Evolutionary conservation across 73 alveolate species (phyloP).

Genomic region (Paraurostyla sp.): DNA sequence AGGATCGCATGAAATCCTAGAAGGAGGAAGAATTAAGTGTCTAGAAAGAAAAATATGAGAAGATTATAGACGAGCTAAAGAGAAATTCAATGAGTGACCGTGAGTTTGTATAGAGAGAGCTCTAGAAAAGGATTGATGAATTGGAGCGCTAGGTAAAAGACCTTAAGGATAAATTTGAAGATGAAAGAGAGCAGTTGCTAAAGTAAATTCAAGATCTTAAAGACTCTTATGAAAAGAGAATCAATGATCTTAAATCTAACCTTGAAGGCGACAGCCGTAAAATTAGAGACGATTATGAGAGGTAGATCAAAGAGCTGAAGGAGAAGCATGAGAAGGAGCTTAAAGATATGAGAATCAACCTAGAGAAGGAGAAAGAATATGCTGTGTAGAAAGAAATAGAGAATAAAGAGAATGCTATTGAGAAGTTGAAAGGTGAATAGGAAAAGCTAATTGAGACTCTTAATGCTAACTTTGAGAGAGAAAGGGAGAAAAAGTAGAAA

Average conservation of each 20-base stretch:
- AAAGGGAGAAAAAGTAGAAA: constrained; percentile 6
- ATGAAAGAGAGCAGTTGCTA: not conserved
- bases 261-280: constrained; percentile 29
- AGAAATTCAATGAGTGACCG: not conserved
- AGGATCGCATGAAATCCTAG: constrained; percentile 21
- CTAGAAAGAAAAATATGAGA: constrained; percentile 46
- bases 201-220: not conserved
- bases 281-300: constrained; percentile 35
- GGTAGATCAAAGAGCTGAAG: constrained; percentile 52
- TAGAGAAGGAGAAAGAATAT: constrained; percentile 47
- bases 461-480: constrained; percentile 29
- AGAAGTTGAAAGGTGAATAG: constrained; percentile 6
- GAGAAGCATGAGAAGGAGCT: constrained; percentile 39
- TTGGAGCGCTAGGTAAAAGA: constrained; percentile 29
- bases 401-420: not conserved
- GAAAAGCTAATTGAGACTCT: constrained; percentile 46
- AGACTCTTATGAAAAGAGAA: constrained; percentile 12
- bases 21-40: constrained; percentile 39
- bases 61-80: constrained; percentile 41
- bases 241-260: constrained; percentile 29
- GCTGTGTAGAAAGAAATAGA: constrained; percentile 53
- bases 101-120: constrained; percentile 3
- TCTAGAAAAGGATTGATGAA: constrained; percentile 22
- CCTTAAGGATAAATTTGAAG: not conserved
- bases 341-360: constrained; percentile 6